A percentile compares a stretch with the other conserved stretches of the same genome.
These are phyloP conservation scores for Phytophthora idaei DNA, from an alignment of 352 stramenopile genomes.

Conservation along the genomic window DNA sequence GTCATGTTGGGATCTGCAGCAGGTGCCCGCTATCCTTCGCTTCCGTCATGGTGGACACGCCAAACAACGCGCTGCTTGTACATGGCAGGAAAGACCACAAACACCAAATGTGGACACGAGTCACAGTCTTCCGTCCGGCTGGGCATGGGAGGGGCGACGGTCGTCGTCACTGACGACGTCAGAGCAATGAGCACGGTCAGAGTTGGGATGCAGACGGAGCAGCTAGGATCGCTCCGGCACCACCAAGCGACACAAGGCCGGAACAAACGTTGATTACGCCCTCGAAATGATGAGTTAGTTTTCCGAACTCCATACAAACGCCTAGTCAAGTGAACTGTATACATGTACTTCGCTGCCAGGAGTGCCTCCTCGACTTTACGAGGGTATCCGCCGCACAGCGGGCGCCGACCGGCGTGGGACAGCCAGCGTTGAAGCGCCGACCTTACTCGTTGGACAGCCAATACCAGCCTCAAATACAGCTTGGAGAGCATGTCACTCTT, in stretches of 20 bases:
- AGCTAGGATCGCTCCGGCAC: constrained; percentile 29
- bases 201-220: constrained; percentile 26
- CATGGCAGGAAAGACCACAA: constrained; percentile 21
- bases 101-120: constrained; percentile 40
- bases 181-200: constrained; percentile 7
- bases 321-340: constrained; percentile 16
- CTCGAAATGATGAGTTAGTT: constrained; percentile 24
- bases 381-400: constrained; percentile 22
- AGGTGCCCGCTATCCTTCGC: constrained; percentile 9
- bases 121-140: constrained; percentile 5
- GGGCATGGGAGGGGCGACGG: neutral
- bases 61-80: constrained; percentile 14
- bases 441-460: constrained; percentile 36
- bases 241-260: constrained; percentile 17
- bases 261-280: constrained; percentile 22
- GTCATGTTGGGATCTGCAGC: constrained; percentile 42
- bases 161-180: neutral
- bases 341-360: neutral
- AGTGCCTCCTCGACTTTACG: constrained; percentile 23
- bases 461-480: constrained; percentile 21
- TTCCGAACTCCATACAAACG: constrained; percentile 24
- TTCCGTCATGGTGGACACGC: constrained; percentile 30
- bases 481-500: constrained; percentile 13
- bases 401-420: constrained; percentile 32
- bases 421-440: constrained; percentile 5